Evolutionary conservation across 495 filamentous ascomycete genomes (phyloP).

Genomic region (Endocarpon pusillum): DNA sequence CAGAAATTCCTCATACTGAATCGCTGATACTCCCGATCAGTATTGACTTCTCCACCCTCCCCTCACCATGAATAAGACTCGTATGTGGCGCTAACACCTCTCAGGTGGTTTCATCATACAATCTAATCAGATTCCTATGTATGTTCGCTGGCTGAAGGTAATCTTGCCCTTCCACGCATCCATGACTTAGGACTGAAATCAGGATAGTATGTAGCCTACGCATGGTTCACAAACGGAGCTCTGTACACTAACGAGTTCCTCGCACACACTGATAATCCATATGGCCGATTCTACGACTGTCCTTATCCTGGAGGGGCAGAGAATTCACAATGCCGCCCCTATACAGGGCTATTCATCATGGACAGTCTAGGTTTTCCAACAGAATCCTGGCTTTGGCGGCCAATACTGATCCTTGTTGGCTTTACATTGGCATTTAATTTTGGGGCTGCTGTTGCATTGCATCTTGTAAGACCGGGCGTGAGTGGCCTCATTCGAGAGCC

Average conservation of each 20-base stretch:
- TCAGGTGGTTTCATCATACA: constrained; percentile 62
- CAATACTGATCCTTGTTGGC: constrained; percentile 39
- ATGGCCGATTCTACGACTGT: constrained; percentile 46
- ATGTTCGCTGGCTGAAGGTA: constrained; percentile 59
- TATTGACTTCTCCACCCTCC: no score
- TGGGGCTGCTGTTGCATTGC: constrained; percentile 35
- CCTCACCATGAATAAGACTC: no score
- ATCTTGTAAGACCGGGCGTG: constrained; percentile 41
- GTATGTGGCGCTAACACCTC: no score
- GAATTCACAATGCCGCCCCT: constrained; percentile 46
- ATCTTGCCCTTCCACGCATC: no score
- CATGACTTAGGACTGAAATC: no score
- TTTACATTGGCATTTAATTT: constrained; percentile 41
- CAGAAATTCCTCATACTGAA: no score
- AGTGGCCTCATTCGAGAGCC: no score
- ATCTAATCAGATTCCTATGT: constrained; percentile 50
- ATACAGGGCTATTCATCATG: constrained; percentile 50
- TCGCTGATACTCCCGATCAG: no score
- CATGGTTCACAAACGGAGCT: constrained; percentile 53
- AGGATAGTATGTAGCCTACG: constrained; percentile 30
- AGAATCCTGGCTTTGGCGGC: constrained; percentile 40
- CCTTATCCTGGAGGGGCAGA: constrained; percentile 35
- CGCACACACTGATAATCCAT: constrained; percentile 18
- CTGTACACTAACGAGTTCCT: constrained; percentile 53
- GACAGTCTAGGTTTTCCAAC: constrained; percentile 42